Evolutionary conservation across 352 stramenopile genomes (phyloP).

Genomic region (Phytophthora pistaciae): DNA sequence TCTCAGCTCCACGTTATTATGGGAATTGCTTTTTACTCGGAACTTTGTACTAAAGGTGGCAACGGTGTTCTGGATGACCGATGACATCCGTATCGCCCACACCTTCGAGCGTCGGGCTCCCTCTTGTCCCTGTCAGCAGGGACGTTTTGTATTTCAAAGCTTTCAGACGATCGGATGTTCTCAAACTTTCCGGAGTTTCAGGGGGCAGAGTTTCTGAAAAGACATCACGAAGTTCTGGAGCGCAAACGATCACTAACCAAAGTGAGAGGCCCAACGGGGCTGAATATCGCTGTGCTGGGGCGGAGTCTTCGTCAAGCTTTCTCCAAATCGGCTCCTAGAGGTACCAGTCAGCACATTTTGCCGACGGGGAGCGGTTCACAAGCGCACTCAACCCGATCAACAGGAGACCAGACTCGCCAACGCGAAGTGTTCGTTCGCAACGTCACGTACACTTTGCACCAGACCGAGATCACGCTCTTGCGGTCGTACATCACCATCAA

Average conservation of each 20-base stretch:
- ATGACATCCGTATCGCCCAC: background rate
- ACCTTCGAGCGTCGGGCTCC: background rate
- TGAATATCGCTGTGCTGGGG: background rate
- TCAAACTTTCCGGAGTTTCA: conserved; percentile 23
- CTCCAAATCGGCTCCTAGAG: background rate
- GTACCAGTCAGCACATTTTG: background rate
- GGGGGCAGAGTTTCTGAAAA: conserved; percentile 1
- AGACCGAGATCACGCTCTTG: conserved; percentile 40
- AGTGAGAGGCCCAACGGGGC: no score
- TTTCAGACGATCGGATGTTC: conserved; percentile 1
- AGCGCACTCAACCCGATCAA: background rate
- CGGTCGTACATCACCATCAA: conserved; percentile 18
- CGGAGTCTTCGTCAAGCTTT: no score
- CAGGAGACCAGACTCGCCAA: background rate
- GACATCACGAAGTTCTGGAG: background rate
- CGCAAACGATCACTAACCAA: background rate
- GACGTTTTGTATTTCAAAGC: background rate
- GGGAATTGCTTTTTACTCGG: no score
- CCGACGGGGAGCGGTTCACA: no score
- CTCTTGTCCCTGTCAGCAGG: background rate
- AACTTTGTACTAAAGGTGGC: no score
- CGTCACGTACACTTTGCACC: conserved; percentile 20
- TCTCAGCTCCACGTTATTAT: no score
- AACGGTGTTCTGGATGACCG: no score
- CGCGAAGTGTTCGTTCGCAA: conserved; percentile 24